Conservation (phyloP, 2,329 filamentous ascomycete genomes). For the Aureobasidium mangrovei region DNA sequence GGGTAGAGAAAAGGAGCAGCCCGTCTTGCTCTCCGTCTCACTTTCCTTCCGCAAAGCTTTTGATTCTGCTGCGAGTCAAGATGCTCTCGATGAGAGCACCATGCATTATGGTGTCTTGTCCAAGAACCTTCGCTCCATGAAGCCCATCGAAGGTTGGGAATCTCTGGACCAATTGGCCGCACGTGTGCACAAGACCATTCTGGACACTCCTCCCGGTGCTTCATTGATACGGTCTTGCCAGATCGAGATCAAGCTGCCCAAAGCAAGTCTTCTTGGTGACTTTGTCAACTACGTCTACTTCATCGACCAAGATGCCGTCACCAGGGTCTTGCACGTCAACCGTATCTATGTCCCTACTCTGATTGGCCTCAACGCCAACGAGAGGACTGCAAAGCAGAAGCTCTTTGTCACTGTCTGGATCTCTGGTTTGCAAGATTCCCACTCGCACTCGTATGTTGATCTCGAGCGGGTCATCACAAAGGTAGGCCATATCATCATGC, state of each 20-base stretch:
- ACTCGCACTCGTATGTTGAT: constrained; percentile 43
- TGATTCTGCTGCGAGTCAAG: constrained; percentile 46
- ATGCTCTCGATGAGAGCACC: constrained; percentile 59
- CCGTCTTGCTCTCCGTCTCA: constrained; percentile 51
- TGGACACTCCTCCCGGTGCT: constrained; percentile 9
- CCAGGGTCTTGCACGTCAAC: constrained; percentile 40
- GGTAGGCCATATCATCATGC: constrained; percentile 36
- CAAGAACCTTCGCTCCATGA: constrained; percentile 45
- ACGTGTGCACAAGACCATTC: constrained; percentile 10
- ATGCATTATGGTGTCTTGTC: constrained; percentile 66
- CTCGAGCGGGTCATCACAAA: constrained; percentile 55
- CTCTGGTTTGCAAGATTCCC: constrained; percentile 39
- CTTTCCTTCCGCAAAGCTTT: constrained; percentile 51
- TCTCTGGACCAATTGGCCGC: constrained; percentile 8
- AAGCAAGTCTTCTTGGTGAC: constrained; percentile 58
- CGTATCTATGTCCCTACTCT: constrained; percentile 56
- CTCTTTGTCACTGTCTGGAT: constrained; percentile 56
- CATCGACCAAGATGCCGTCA: constrained; percentile 18
- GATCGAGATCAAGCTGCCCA: constrained; percentile 47
- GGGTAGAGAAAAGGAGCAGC: constrained; percentile 56
- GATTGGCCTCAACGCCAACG: constrained; percentile 65
- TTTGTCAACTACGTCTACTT: constrained; percentile 45
- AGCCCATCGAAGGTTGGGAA: constrained; percentile 8
- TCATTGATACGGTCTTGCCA: constrained; percentile 10
- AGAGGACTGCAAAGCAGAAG: constrained; percentile 56